Evolutionary conservation across 2,329 filamentous ascomycete genomes (phyloP), one percentile per base, ranked within the genome.

Genomic region (Ceratocystis albifundus): DNA sequence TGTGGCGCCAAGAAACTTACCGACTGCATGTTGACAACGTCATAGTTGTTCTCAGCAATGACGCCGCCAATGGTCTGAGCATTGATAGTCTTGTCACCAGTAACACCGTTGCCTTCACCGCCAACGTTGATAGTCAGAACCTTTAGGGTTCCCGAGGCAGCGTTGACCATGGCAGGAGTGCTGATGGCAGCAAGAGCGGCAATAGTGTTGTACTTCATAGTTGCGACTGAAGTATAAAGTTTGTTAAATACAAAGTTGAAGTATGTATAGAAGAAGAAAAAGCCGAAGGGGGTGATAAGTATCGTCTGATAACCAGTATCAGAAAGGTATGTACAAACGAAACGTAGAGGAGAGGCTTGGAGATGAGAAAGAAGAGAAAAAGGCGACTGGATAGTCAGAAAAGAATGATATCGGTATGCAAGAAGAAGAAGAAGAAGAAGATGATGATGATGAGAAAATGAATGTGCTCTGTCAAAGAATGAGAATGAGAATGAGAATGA

Each of bases 11-110:
- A 28, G 25, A 17, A 30, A 66, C 69, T 30, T 68, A 80, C 80
- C 76, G 88, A 86, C 72, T 88, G 86, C 12, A 86, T 76, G 69
- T 88, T 79, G 71, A 88, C 83, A 32, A 88, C 74, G 69, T 85
- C 83, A 74, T 83, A 85, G 65, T 75, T 78, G 67, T 84, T 81
- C 70, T 81, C 69, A 3, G 80, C 75, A 70, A 88, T 82, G 64
- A 80, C 76, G 3, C 77, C 71, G 0, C 85, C 85, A 62, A 88
- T 86, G 32, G 74, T 73, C 10, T 75, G 75, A 0, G 84, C 77
- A 73, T 87, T 87, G 6, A 76, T 77, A 0, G 76, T 75, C 74
- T 87, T 87, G 73, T 86, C 81, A 28, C 85, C 84, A 1, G 82
- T 79, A 1, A 86, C 80, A 3, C 80, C 83, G 72, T 87, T 88